Conservation (phyloP, 208 protist species). For the Leishmania arabica region DNA sequence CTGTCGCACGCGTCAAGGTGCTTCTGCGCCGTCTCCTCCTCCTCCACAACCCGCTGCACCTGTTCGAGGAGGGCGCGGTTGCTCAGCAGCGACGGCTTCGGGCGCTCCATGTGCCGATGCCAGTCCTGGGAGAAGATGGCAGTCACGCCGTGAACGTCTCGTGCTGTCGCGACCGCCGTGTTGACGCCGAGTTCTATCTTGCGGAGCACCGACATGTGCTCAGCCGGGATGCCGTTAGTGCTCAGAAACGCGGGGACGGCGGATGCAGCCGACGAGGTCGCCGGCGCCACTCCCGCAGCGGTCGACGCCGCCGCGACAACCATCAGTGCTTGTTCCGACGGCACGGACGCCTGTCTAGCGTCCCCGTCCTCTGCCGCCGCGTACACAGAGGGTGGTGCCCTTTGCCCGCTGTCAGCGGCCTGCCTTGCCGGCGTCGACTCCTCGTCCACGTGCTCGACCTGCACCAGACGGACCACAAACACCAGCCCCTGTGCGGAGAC, state of each 20-base stretch:
- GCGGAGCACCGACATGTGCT: constrained; percentile 77
- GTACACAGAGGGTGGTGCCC: constrained; percentile 25
- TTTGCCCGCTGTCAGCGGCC: neutral
- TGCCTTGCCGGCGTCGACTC: constrained; percentile 3
- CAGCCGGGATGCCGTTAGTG: constrained; percentile 43
- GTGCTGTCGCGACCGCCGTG: constrained; percentile 37
- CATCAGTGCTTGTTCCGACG: constrained; percentile 9
- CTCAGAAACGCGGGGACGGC: constrained; percentile 28
- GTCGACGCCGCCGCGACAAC: constrained; percentile 1
- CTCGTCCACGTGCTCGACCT: constrained; percentile 41
- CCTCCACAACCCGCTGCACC: constrained; percentile 58
- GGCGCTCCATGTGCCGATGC: constrained; percentile 35
- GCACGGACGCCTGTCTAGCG: neutral
- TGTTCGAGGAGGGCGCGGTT: constrained; percentile 58
- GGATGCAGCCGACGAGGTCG: neutral
- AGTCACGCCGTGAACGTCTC: constrained; percentile 53
- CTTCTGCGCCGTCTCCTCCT: constrained; percentile 48
- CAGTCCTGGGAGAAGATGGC: constrained; percentile 48
- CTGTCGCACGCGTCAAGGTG: constrained; percentile 57
- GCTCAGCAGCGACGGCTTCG: constrained; percentile 66
- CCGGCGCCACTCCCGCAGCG: neutral
- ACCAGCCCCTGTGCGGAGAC: constrained; percentile 32
- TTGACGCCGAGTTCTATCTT: constrained; percentile 61
- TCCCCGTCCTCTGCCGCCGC: constrained; percentile 18
- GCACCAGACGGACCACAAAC: constrained; percentile 61